Percentiles rank a stretch among this genome's conserved stretches.
phyloP scores from a whole-genome alignment of 2,329 filamentous ascomycete species.

The Fusarium lateritium region DNA sequence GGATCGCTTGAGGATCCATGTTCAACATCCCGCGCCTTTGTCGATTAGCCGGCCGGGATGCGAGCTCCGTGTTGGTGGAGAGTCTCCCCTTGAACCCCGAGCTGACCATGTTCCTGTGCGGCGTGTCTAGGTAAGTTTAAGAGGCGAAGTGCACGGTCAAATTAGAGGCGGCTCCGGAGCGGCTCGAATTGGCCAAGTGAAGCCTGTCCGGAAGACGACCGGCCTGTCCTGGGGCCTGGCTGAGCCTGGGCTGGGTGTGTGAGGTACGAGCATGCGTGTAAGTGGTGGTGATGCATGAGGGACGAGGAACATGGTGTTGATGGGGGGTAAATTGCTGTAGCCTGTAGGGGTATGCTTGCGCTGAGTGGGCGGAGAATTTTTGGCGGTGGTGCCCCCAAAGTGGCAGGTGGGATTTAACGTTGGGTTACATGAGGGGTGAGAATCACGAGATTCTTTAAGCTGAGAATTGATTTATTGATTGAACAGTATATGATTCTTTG shows the following conservation, averaged over 20 bases:
- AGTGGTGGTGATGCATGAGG: conserved; percentile 16
- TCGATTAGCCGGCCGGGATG: conserved; percentile 27
- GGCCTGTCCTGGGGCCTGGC: conserved; percentile 4
- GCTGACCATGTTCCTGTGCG: conserved; percentile 17
- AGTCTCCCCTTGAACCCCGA: conserved; percentile 14
- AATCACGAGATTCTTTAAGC: conserved; percentile 13
- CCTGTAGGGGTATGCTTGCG: neutral
- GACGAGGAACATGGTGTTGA: conserved; percentile 23
- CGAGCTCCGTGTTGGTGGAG: conserved; percentile 15
- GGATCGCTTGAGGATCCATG: conserved; percentile 23
- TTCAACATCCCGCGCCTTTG: conserved; percentile 27
- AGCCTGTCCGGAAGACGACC: conserved; percentile 15
- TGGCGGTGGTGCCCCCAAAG: conserved; percentile 44
- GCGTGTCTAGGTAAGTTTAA: neutral
- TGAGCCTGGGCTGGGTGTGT: neutral
- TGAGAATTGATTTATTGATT: neutral
- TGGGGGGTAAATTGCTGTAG: conserved; percentile 4
- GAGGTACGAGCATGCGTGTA: conserved; percentile 19
- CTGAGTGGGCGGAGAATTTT: conserved; percentile 32
- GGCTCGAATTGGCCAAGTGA: neutral
- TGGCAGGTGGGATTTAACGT: conserved; percentile 14
- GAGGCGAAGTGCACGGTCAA: conserved; percentile 39
- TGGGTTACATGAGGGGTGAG: conserved; percentile 1
- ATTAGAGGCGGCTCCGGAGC: conserved; percentile 2
- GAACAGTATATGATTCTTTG: too few species aligned